Base-by-base conservation (phyloP, 139 green algal species). In the Ettlia oleoabundans region DNA sequence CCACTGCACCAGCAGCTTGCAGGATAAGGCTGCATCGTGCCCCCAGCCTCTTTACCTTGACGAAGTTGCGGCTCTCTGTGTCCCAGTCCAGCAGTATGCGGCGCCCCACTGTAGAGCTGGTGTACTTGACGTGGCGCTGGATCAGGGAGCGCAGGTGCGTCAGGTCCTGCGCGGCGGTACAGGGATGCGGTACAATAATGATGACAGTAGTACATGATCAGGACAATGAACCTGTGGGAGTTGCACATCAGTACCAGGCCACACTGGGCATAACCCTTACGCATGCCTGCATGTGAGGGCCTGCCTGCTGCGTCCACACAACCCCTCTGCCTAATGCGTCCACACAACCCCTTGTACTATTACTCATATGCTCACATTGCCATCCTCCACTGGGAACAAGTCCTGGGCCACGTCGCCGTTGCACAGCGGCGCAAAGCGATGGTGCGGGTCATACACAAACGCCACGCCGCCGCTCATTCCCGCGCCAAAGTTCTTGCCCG, bases 401-500 rank as follows among this genome's bases (percentile, higher is more conserved):
- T 98, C 95, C 33, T 87, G 76, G 18, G 82, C 86, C 30, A 96
- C 85, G 51, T 94, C 93, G 38, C 70, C 83, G 75, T 98, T 95
- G 84, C 84, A 92, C 37, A 85, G 81, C 9, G 52, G 68, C 37
- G 88, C 77, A 58, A 99, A 92, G 55, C 82, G 76, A 43, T 82
- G 64, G 1, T 91, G 28, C 3, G 92, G 91, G 88, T 99, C 95
- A 75, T 97, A 96, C 63, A 99, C 92, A 77, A 94, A 98, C 0
- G 96, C 96, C 1, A 96, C 64, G 62, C 96, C 96, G 64, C 96
- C 96, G 74, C 73, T 92, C 96, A 99, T 99, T 75, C 96, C 96
- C 5, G 96, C 96, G 3, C 92, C 96, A 89, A 99, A 98, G 91
- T 99, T 99, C 85, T 95, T 95, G 63, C 96, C 96, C 13, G 90